Percentiles rank a stretch among this genome's conserved stretches.
Conservation (phyloP, 805 yeast genomes). For the Pichia ethanolica region DNA sequence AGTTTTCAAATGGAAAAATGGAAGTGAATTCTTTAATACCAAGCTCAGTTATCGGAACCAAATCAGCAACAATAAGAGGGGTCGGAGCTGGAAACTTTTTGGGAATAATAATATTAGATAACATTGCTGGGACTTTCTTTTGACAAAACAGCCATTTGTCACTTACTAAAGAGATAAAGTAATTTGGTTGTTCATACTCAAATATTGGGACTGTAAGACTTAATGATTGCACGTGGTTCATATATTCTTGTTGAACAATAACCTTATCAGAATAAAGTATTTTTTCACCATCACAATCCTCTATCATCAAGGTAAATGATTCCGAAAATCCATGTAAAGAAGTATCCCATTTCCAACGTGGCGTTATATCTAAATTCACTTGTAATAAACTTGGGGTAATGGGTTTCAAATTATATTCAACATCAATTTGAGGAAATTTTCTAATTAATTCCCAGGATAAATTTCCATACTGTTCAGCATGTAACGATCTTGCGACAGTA, state of each 20-base stretch:
- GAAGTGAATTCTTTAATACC: constrained; percentile 40
- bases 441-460: constrained; percentile 49
- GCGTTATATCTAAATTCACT: constrained; percentile 58
- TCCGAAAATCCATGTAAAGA: constrained; percentile 58
- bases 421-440: constrained; percentile 63
- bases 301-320: constrained; percentile 63
- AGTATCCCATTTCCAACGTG: constrained; percentile 75
- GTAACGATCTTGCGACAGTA: constrained; percentile 78
- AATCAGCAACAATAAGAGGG: constrained; percentile 43
- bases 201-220: constrained; percentile 58
- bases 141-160: constrained; percentile 84
- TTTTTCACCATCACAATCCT: constrained; percentile 76
- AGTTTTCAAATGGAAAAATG: constrained; percentile 41
- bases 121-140: constrained; percentile 49
- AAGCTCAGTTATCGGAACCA: constrained; percentile 42
- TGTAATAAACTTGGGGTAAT: constrained; percentile 61
- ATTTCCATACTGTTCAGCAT: constrained; percentile 61
- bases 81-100: constrained; percentile 58
- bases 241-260: constrained; percentile 40
- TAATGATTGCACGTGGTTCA: constrained; percentile 47
- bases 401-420: constrained; percentile 66
- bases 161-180: constrained; percentile 64
- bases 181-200: constrained; percentile 59
- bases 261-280: constrained; percentile 55
- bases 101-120: constrained; percentile 49